Percentiles rank a stretch among this genome's conserved stretches.
Conservation (phyloP, 2,329 filamentous ascomycete species). For the Neoarthrinium moseri region DNA sequence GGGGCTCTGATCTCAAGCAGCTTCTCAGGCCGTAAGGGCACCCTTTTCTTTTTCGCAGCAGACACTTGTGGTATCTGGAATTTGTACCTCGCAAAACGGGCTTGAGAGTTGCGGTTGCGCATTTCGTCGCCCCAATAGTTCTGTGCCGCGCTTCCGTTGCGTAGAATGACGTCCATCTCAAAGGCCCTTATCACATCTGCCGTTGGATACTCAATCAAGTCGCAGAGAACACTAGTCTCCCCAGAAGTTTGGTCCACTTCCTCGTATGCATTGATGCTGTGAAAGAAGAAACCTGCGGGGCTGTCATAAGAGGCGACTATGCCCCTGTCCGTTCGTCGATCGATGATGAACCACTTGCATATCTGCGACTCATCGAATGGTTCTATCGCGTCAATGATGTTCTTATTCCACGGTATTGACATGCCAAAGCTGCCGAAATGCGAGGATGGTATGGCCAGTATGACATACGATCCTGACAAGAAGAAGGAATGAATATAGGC, state of each 20-base stretch:
- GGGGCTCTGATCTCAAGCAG: conserved; percentile 48
- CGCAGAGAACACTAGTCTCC: conserved; percentile 57
- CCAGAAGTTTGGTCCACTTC: conserved; percentile 40
- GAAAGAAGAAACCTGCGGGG: conserved; percentile 74
- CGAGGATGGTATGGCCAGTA: conserved; percentile 71
- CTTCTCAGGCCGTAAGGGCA: conserved; percentile 24
- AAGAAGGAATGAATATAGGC: conserved; percentile 86
- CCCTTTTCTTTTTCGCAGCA: background rate
- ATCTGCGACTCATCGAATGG: conserved; percentile 56
- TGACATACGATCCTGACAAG: conserved; percentile 66
- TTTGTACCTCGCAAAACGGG: conserved; percentile 41
- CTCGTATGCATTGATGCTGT: conserved; percentile 76
- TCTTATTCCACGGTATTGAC: conserved; percentile 62
- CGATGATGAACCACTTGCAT: conserved; percentile 73
- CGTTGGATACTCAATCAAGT: conserved; percentile 63
- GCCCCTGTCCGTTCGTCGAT: conserved; percentile 60
- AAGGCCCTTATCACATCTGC: conserved; percentile 64
- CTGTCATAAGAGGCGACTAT: conserved; percentile 69
- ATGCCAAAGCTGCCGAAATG: conserved; percentile 58
- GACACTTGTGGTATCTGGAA: conserved; percentile 32
- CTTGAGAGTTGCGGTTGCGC: conserved; percentile 32
- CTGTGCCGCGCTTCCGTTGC: conserved; percentile 44
- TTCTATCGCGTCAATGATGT: conserved; percentile 66
- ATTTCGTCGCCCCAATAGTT: conserved; percentile 42
- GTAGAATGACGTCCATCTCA: conserved; percentile 68